These are phyloP conservation scores for Fusarium sp. DNA, from an alignment of 2,329 filamentous ascomycete species.

Conservation along the genomic window DNA sequence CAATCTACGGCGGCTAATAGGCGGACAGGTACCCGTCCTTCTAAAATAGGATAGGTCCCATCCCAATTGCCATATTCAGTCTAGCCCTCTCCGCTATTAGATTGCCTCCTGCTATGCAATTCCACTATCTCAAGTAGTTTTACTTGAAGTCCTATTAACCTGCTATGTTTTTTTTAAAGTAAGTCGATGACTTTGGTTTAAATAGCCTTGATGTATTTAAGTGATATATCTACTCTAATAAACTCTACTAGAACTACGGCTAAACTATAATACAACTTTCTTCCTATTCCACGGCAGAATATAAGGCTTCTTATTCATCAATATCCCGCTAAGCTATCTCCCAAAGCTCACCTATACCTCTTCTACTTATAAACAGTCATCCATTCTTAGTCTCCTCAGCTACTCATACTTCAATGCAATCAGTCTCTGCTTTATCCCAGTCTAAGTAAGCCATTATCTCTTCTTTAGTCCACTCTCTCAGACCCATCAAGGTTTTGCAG, in stretches of 20 bases:
- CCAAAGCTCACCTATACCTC: no score
- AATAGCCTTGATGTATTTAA: neutral
- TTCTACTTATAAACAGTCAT: neutral
- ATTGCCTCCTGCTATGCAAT: neutral
- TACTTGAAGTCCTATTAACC: neutral
- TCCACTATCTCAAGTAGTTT: neutral
- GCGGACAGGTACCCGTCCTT: neutral
- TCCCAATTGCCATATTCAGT: neutral
- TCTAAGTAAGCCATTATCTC: conserved; percentile 10
- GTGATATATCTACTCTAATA: neutral
- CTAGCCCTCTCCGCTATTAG: neutral
- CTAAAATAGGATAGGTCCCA: no score
- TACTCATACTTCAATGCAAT: conserved; percentile 2
- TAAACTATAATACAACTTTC: conserved; percentile 6
- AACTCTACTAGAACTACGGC: neutral
- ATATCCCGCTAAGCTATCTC: no score
- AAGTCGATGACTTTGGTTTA: neutral
- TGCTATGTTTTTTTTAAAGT: neutral
- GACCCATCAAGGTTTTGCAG: neutral
- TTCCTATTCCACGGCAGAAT: neutral
- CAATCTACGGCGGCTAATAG: no score
- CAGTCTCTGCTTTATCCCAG: neutral
- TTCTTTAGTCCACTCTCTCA: conserved; percentile 11
- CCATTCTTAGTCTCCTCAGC: neutral
- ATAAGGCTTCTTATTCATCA: conserved; percentile 7